A percentile compares a stretch with the other conserved stretches of the same genome.
Conservation (phyloP, 306 rosid species). For the Quillaja saponaria region DNA sequence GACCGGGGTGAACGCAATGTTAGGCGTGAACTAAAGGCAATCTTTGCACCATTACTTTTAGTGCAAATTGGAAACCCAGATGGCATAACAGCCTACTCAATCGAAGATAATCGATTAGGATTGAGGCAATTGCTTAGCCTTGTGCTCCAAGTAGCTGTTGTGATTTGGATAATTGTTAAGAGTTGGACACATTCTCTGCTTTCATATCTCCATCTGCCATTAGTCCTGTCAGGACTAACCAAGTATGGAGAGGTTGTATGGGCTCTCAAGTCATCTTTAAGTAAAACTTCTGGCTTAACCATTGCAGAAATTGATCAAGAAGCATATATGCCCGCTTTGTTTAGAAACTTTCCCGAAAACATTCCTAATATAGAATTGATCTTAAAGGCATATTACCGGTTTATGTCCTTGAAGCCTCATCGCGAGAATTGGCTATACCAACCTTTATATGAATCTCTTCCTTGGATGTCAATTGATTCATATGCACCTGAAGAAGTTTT, state of each 20-base stretch:
- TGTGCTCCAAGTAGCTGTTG: constrained; percentile 53
- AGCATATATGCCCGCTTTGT: constrained; percentile 44
- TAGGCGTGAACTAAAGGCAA: constrained; percentile 41
- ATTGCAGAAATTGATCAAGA: constrained; percentile 44
- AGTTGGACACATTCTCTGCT: constrained; percentile 55
- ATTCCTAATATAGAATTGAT: constrained; percentile 50
- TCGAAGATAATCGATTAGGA: constrained; percentile 61
- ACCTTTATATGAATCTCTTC: constrained; percentile 53
- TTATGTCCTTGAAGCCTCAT: constrained; percentile 56
- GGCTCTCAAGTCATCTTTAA: constrained; percentile 61
- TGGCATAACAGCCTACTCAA: constrained; percentile 65
- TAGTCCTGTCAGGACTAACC: constrained; percentile 50
- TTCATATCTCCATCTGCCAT: constrained; percentile 59
- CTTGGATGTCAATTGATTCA: constrained; percentile 35
- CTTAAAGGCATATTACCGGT: constrained; percentile 61
- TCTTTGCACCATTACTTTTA: constrained; percentile 60
- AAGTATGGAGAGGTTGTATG: constrained; percentile 69
- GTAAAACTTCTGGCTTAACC: constrained; percentile 41
- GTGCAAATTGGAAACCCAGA: constrained; percentile 71
- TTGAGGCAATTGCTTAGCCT: constrained; percentile 51
- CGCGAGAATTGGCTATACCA: constrained; percentile 55
- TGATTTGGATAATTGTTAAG: constrained; percentile 50
- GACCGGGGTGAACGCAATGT: constrained; percentile 43
- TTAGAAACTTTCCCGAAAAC: constrained; percentile 40
- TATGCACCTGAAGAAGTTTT: constrained; percentile 44